phyloP scores from a whole-genome alignment of 2,329 filamentous ascomycete genomes.

The Penicillium sp. region DNA sequence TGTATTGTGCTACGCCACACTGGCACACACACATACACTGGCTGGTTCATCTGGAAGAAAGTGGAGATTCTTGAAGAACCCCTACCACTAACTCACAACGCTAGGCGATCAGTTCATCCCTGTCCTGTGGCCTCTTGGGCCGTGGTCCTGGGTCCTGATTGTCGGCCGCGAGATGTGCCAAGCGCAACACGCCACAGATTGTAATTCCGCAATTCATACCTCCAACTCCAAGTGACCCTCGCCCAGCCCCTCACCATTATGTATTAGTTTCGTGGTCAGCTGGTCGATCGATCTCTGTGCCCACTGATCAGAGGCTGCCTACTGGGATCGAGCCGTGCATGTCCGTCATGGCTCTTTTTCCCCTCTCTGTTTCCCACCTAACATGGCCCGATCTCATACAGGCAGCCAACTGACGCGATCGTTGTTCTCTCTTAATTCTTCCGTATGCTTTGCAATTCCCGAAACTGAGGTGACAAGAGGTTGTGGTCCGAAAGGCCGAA shows the following conservation, averaged over 20 bases:
- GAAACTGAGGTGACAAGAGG: not conserved
- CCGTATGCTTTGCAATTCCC: not conserved
- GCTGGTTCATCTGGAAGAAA: conserved; percentile 27
- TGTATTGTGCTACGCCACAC: not conserved
- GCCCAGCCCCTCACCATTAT: conserved; percentile 4
- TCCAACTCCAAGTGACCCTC: not conserved
- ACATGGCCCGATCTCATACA: not conserved
- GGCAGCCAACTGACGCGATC: not conserved
- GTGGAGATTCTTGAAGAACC: conserved; percentile 27
- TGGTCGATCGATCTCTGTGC: conserved; percentile 26
- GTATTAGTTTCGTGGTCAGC: conserved; percentile 3
- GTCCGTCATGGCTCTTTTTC: not conserved
- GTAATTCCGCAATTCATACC: conserved; percentile 10
- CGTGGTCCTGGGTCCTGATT: not conserved
- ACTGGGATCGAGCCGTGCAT: conserved; percentile 20
- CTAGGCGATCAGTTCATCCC: conserved; percentile 23
- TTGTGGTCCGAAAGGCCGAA: not conserved
- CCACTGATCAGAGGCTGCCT: conserved; percentile 25
- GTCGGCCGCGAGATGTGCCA: conserved; percentile 3
- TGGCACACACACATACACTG: conserved; percentile 12
- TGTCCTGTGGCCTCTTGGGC: conserved; percentile 2
- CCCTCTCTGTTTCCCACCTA: not conserved
- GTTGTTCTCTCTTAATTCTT: not conserved
- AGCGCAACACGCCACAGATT: conserved; percentile 15
- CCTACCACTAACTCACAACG: not conserved